Conservation (phyloP, 2,329 filamentous ascomycete genomes). For the Arachnopeziza araneosa region DNA sequence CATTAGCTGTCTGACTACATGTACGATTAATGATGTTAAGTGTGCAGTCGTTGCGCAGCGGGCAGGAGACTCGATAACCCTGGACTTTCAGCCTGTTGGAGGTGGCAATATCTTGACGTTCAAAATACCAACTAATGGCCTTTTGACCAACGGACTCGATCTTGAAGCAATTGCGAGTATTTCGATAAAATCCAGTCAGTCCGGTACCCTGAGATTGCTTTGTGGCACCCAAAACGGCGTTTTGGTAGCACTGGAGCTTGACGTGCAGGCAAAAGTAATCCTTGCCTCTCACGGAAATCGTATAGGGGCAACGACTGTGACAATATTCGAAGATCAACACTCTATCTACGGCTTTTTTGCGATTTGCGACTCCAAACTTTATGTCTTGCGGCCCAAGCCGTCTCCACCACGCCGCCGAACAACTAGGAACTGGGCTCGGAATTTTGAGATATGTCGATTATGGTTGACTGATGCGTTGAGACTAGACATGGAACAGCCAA, state of each 20-base stretch:
- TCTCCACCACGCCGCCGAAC: background rate
- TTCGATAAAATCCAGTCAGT: constrained; percentile 4
- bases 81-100: constrained; percentile 19
- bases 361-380: constrained; percentile 44
- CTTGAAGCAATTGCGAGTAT: constrained; percentile 26
- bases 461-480: constrained; percentile 48
- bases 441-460: constrained; percentile 33
- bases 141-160: background rate
- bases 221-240: constrained; percentile 29
- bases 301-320: constrained; percentile 25
- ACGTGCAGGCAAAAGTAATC: constrained; percentile 9
- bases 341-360: constrained; percentile 35
- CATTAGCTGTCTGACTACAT: constrained; percentile 16
- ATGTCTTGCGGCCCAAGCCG: constrained; percentile 13
- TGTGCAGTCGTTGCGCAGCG: constrained; percentile 19
- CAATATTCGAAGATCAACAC: constrained; percentile 21
- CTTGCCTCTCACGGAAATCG: constrained; percentile 14
- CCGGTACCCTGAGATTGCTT: constrained; percentile 16
- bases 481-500: constrained; percentile 39
- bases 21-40: constrained; percentile 5
- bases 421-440: background rate
- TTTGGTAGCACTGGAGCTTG: constrained; percentile 20
- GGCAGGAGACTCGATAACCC: constrained; percentile 6
- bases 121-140: constrained; percentile 5
- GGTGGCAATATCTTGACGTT: constrained; percentile 6